Evolutionary conservation across 352 stramenopile genomes (phyloP), one percentile per base, ranked within the genome.

Genomic region (Labyrinthula sp.): DNA sequence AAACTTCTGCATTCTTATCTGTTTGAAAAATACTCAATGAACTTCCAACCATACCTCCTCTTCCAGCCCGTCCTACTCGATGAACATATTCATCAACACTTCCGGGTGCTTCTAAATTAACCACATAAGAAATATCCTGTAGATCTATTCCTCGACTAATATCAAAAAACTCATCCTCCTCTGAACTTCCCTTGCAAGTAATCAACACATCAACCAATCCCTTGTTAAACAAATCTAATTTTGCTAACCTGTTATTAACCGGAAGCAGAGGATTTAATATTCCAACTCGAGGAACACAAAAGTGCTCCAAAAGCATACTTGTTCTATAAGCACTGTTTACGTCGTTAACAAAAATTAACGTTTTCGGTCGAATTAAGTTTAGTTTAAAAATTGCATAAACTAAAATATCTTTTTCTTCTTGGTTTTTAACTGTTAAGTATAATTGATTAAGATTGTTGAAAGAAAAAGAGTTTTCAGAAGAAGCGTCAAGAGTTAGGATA

Each of bases 301-400:
- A 97, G 55, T 95, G 84, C 68, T 97, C 87, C 21, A 99, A 80
- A 65, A 98, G 95, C 17, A 99, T 69, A 66, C 95, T 96, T 23
- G 97, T 67, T 17, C 80, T 68, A 65, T 97, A 99, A 54, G 77
- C 70, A 65, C 65, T 58, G 66, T 97, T 69, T 55, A 84, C 68
- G 12, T 61, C 64, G 66, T 98, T 97, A 8, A 97, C 87, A 57
- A 99, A 99, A 60, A 99, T 94, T 25, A 97, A 79, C 17, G 89
- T 77, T 55, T 94, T 96, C 35, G 87, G 88, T 49, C 88, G 79
- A 24, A 98, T 66, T 23, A 98, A 66, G 23, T 86, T 75, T 27
- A 98, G 75, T 63, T 95, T 95, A 38, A 98, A 65, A 46, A 98
- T 83, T 25, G 92, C 86, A 58, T 95, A 97, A 27, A 97, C 61